These are phyloP conservation scores for Trichoderma semiorbis DNA, from an alignment of 2,329 filamentous ascomycete genomes.

Conservation along the genomic window DNA sequence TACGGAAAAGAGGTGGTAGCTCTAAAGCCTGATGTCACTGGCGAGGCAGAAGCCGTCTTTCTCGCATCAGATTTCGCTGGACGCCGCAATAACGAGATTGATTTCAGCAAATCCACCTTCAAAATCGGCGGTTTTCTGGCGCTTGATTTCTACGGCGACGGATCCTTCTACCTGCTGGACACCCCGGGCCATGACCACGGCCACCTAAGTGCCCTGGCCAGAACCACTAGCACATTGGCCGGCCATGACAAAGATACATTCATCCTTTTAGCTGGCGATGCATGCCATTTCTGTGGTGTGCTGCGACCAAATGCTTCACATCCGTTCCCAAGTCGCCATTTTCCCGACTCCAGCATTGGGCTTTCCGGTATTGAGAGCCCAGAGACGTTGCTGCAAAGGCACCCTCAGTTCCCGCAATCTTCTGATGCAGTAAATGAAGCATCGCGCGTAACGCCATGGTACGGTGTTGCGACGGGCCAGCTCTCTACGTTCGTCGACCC, in stretches of 20 bases:
- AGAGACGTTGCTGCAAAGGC: background rate
- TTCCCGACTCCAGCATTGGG: background rate
- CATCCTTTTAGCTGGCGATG: conserved; percentile 25
- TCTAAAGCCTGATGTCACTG: conserved; percentile 21
- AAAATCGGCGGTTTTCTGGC: conserved; percentile 36
- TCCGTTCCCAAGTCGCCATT: background rate
- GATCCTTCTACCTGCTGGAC: conserved; percentile 40
- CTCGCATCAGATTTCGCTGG: conserved; percentile 22
- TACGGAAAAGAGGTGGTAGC: conserved; percentile 22
- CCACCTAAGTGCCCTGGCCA: conserved; percentile 24
- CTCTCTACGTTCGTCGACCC: background rate
- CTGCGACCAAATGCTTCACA: background rate
- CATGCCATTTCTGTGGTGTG: conserved; percentile 19
- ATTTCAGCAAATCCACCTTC: conserved; percentile 20
- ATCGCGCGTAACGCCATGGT: background rate
- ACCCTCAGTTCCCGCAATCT: background rate
- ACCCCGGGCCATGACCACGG: conserved; percentile 24
- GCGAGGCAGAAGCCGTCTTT: conserved; percentile 12
- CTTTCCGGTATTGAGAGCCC: background rate
- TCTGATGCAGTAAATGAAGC: background rate
- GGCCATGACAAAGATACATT: conserved; percentile 19
- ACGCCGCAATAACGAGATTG: conserved; percentile 19
- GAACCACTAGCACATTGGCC: conserved; percentile 15
- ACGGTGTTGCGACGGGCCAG: background rate
- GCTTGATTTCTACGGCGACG: conserved; percentile 41